Conservation (phyloP, 108 stramenopile species). For the Ochromonas danica region DNA sequence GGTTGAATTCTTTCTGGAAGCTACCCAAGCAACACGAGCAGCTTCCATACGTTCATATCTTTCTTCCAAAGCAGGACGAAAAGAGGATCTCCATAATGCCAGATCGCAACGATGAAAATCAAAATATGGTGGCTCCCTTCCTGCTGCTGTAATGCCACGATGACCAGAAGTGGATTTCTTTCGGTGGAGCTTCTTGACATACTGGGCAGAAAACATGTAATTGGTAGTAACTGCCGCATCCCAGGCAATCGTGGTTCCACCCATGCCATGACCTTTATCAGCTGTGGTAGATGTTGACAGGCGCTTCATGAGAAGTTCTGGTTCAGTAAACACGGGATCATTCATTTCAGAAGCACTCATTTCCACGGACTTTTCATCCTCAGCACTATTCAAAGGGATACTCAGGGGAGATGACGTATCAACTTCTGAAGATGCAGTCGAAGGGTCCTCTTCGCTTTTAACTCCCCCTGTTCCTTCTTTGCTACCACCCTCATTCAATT, state of each 20-base stretch:
- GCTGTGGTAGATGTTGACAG: background rate
- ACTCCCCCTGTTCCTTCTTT: too few species aligned
- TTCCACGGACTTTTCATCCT: too few species aligned
- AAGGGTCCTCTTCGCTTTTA: too few species aligned
- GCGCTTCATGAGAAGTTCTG: background rate
- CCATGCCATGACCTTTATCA: background rate
- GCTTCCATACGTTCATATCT: background rate
- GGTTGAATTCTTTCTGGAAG: too few species aligned
- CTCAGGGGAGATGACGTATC: background rate
- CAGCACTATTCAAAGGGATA: background rate
- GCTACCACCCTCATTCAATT: background rate
- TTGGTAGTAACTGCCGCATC: background rate
- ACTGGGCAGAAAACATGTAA: background rate
- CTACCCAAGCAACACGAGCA: background rate
- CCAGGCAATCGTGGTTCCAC: background rate
- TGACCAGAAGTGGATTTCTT: background rate
- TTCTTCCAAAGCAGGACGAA: constrained; percentile 37
- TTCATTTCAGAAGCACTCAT: too few species aligned
- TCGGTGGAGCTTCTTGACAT: background rate
- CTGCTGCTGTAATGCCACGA: background rate
- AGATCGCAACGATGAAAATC: constrained; percentile 19
- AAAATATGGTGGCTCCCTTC: too few species aligned
- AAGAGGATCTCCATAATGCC: background rate
- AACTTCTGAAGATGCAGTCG: background rate
- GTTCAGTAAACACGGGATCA: background rate